Percentiles rank a stretch among this genome's conserved stretches.
phyloP scores from a whole-genome alignment of 768 basidiomycete genomes.

The Boletus rubroflammeus region DNA sequence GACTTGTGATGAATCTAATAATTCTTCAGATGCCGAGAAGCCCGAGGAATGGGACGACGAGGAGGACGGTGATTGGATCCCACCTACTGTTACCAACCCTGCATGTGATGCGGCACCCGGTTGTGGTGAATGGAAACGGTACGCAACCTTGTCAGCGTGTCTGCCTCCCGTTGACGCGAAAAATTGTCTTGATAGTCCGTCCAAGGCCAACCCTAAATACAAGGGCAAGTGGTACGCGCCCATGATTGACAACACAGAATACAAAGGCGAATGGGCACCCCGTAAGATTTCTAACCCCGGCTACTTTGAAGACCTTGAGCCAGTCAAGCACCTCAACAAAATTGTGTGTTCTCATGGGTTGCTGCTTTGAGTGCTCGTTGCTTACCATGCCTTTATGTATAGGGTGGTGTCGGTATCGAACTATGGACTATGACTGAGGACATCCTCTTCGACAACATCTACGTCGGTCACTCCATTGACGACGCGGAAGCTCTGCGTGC shows the following conservation, averaged over 20 bases:
- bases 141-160: not conserved
- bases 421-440: slow-evolving; percentile 99
- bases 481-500: slow-evolving; percentile 81
- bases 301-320: slow-evolving; percentile 85
- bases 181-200: slow-evolving; percentile 46
- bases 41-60: slow-evolving; percentile 99
- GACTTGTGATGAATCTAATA: not conserved
- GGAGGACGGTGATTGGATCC: slow-evolving; percentile 98
- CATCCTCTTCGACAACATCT: slow-evolving; percentile 92
- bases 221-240: slow-evolving; percentile 99
- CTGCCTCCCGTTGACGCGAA: not conserved
- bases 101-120: slow-evolving; percentile 87
- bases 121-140: slow-evolving; percentile 94
- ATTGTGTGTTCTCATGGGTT: slow-evolving; percentile 55
- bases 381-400: not conserved
- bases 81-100: slow-evolving; percentile 87
- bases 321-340: slow-evolving; percentile 78
- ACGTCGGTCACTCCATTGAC: slow-evolving; percentile 82
- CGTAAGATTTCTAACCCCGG: slow-evolving; percentile 86
- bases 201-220: slow-evolving; percentile 89
- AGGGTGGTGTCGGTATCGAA: slow-evolving; percentile 96
- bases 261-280: slow-evolving; percentile 94
- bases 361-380: not conserved
- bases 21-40: slow-evolving; percentile 68
- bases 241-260: slow-evolving; percentile 93